Base-by-base conservation (phyloP, 140 eudicot genomes). In the Ambrosia hybrid region DNA sequence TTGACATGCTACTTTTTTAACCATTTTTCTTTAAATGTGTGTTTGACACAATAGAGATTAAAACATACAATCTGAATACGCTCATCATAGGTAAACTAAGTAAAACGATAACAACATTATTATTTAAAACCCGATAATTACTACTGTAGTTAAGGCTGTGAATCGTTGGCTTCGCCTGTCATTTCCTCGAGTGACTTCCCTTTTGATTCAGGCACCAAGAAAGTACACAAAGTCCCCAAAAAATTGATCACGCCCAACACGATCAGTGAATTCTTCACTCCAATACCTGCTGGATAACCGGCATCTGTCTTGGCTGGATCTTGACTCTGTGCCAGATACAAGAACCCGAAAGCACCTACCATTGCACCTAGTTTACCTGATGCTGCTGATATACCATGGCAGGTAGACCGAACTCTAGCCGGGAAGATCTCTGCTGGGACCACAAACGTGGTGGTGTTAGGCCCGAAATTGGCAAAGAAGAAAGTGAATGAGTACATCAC, bases 401-500 rank as follows among this genome's bases (percentile, higher is more conserved):
- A 88, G 2, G 96, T 91, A 0, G 97, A 88, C 73, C 97, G 62
- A 21, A 91, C 80, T 71, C 97, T 79, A 8, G 97, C 97, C 8
- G 97, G 93, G 77, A 91, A 91, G 62, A 91, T 88, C 96, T 91
- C 97, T 1, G 95, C 97, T 0, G 97, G 97, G 75, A 91, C 96
- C 51, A 91, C 89, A 52, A 91, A 91, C 9, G 97, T 91, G 57
- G 97, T 91, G 11, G 96, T 85, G 80, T 91, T 91, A 2, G 97
- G 97, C 4, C 97, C 97, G 57, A 91, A 91, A 36, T 91, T 91
- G 11, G 96, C 88, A 48, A 91, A 91, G 76, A 91, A 91, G 88
- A 91, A 91, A 4, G 97, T 91, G 0, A 91, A 65, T 15, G 97
- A 83, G 72, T 91, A 91, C 86, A 91, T 78, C 3, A 83, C 89